Percentiles rank a stretch among this genome's conserved stretches.
Conservation (phyloP, 2,329 filamentous ascomycete genomes). For the Monilinia fructicola region DNA sequence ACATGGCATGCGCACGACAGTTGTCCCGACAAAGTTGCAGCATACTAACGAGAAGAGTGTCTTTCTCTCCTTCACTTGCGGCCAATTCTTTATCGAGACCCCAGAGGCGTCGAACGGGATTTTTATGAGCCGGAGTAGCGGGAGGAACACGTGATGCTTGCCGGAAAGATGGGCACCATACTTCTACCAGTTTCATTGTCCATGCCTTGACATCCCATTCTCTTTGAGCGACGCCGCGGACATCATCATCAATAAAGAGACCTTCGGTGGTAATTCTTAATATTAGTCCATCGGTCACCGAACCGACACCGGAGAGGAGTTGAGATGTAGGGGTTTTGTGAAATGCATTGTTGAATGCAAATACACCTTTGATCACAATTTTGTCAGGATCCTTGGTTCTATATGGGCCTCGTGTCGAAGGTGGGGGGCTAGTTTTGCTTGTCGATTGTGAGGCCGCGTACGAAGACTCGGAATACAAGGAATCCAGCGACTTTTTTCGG, state of each 20-base stretch:
- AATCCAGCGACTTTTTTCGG: conserved; percentile 64
- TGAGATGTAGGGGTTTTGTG: conserved; percentile 88
- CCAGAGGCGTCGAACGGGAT: conserved; percentile 40
- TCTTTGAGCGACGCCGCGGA: conserved; percentile 84
- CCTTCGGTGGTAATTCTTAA: conserved; percentile 91
- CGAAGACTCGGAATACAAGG: conserved; percentile 77
- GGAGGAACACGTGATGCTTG: conserved; percentile 43
- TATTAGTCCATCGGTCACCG: conserved; percentile 88
- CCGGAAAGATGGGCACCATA: conserved; percentile 71
- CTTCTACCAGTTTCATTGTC: conserved; percentile 91
- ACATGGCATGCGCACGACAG: conserved; percentile 53
- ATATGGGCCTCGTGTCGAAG: conserved; percentile 75
- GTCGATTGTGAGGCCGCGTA: conserved; percentile 85
- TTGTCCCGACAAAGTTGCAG: conserved; percentile 63
- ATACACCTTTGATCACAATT: conserved; percentile 92
- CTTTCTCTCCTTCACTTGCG: conserved; percentile 61
- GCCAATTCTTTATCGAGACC: conserved; percentile 44
- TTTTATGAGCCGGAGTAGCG: conserved; percentile 31
- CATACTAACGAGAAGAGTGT: conserved; percentile 62
- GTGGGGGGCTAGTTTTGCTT: conserved; percentile 77
- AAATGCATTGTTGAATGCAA: conserved; percentile 86
- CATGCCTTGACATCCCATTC: conserved; percentile 99
- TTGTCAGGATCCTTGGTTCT: conserved; percentile 90
- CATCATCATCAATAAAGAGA: conserved; percentile 94
- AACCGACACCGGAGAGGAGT: conserved; percentile 77